phyloP scores from a whole-genome alignment of 805 yeast genomes.

The Nakazawaea molendinolei region DNA sequence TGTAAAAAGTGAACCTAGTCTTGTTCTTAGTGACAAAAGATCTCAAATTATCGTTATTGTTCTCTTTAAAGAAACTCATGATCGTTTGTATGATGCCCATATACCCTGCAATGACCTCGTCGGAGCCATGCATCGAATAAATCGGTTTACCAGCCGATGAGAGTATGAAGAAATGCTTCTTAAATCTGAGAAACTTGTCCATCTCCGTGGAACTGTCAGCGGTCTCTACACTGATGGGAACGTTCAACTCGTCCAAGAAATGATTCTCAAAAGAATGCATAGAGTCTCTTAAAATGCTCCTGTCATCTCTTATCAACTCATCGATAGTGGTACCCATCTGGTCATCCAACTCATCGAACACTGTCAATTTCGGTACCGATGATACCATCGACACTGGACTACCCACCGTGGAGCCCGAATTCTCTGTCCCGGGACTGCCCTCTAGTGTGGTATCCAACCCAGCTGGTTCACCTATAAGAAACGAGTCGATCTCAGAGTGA shows the following conservation, averaged over 20 bases:
- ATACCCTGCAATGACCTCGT: conserved; percentile 58
- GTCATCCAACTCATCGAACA: conserved; percentile 19
- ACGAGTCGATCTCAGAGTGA: no score
- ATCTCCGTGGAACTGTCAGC: conserved; percentile 23
- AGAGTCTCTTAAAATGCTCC: conserved; percentile 5
- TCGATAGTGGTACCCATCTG: conserved; percentile 10
- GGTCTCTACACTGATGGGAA: conserved; percentile 14
- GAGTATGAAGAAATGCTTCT: conserved; percentile 71
- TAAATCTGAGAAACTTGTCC: conserved; percentile 26
- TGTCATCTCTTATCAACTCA: conserved; percentile 10
- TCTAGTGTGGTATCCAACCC: no score
- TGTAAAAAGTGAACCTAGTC: conserved; percentile 49
- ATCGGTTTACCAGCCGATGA: conserved; percentile 88
- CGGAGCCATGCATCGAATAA: conserved; percentile 70
- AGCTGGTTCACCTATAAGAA: no score
- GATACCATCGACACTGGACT: background rate
- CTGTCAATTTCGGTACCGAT: conserved; percentile 23
- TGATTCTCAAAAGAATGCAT: conserved; percentile 1
- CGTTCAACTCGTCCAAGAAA: conserved; percentile 10
- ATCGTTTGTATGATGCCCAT: conserved; percentile 80
- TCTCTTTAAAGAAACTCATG: conserved; percentile 57
- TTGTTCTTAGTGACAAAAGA: conserved; percentile 43
- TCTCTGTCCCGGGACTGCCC: no score
- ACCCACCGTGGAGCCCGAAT: no score
- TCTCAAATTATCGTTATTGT: conserved; percentile 31